Percentiles rank a stretch among this genome's conserved stretches.
phyloP scores from a whole-genome alignment of 768 basidiomycete species.

The Termitomyces heimii region DNA sequence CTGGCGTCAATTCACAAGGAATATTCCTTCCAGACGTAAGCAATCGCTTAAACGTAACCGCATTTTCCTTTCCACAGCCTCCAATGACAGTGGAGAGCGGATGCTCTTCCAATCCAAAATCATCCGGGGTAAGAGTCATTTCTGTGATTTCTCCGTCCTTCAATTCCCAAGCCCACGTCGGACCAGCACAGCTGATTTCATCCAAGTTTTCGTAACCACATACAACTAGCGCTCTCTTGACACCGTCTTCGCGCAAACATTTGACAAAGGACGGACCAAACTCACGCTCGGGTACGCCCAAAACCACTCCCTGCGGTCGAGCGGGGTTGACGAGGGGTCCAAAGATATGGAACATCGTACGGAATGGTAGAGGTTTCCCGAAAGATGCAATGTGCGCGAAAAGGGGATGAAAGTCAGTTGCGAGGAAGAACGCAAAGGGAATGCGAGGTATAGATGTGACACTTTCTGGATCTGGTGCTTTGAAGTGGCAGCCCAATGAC shows the following conservation, averaged over 20 bases:
- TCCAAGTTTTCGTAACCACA: constrained; percentile 90
- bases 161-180: constrained; percentile 82
- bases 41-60: constrained; percentile 60
- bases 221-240: constrained; percentile 84
- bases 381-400: constrained; percentile 78
- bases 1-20: constrained; percentile 50
- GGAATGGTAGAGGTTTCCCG: constrained; percentile 84
- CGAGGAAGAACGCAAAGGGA: constrained; percentile 92
- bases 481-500: constrained; percentile 74
- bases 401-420: constrained; percentile 88
- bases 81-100: constrained; percentile 67
- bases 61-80: constrained; percentile 75
- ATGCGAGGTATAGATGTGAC: constrained; percentile 55
- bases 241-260: constrained; percentile 68
- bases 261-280: constrained; percentile 80
- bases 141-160: constrained; percentile 61
- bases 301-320: constrained; percentile 78
- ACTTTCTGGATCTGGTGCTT: constrained; percentile 49
- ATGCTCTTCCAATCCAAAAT: constrained; percentile 75
- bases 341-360: constrained; percentile 93
- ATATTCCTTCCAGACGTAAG: constrained; percentile 52
- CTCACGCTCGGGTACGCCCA: constrained; percentile 81
- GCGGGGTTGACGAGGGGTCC: constrained; percentile 95
- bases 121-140: constrained; percentile 54
- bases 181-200: constrained; percentile 93